Evolutionary conservation across 805 yeast genomes (phyloP).

Genomic region (Ogataea minuta): DNA sequence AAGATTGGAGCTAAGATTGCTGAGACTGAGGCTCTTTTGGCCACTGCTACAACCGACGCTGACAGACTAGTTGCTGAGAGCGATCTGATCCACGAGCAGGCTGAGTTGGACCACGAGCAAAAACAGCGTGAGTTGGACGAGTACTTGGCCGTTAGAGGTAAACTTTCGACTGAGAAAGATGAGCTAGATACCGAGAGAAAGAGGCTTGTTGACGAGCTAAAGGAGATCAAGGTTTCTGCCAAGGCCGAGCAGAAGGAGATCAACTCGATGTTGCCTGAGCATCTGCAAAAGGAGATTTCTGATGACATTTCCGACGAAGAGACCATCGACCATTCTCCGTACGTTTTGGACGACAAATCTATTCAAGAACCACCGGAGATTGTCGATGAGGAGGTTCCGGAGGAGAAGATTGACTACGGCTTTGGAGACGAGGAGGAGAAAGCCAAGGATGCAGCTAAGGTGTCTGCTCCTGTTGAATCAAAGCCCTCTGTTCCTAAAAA

Average conservation of each 20-base stretch:
- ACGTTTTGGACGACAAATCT: conserved; percentile 26
- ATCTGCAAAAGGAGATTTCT: conserved; percentile 39
- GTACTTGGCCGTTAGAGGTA: conserved; percentile 32
- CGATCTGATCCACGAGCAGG: conserved; percentile 24
- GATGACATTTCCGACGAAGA: conserved; percentile 29
- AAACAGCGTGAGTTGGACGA: conserved; percentile 30
- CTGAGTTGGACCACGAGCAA: conserved; percentile 30
- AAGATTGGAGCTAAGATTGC: conserved; percentile 42
- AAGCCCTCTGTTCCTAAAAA: conserved; percentile 25
- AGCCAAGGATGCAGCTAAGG: conserved; percentile 33
- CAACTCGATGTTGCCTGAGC: conserved; percentile 51
- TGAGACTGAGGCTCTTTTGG: conserved; percentile 40
- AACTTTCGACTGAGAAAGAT: conserved; percentile 42
- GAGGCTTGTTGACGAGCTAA: conserved; percentile 35
- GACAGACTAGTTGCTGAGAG: conserved; percentile 30
- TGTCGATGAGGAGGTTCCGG: conserved; percentile 23
- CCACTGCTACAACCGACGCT: conserved; percentile 31
- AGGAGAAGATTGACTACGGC: conserved; percentile 25
- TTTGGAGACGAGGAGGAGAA: conserved; percentile 31
- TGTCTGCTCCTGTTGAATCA: conserved; percentile 30
- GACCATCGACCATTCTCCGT: conserved; percentile 29
- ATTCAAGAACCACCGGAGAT: conserved; percentile 30
- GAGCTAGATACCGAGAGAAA: conserved; percentile 42
- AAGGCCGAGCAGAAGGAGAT: conserved; percentile 44
- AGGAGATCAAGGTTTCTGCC: conserved; percentile 38